These are phyloP conservation scores for Gymnopilus junonius DNA, from an alignment of 768 basidiomycete genomes.

Conservation along the genomic window DNA sequence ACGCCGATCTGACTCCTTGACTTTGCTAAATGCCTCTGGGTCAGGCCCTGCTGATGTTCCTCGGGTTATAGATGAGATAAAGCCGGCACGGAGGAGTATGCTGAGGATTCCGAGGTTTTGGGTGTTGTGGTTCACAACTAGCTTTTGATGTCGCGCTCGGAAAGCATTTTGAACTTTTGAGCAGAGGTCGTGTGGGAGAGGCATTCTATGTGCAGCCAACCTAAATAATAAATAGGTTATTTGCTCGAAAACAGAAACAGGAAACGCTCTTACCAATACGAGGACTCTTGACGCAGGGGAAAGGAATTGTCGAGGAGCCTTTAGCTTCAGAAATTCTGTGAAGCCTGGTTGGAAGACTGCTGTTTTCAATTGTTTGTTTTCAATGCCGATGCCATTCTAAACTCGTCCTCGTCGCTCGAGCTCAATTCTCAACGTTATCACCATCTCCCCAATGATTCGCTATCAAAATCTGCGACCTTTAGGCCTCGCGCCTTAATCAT, in stretches of 20 bases:
- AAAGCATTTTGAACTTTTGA: slow-evolving; percentile 93
- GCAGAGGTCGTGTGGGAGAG: slow-evolving; percentile 83
- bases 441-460: too few relatives aligned
- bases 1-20: slow-evolving; percentile 67
- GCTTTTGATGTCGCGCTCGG: slow-evolving; percentile 77
- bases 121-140: slow-evolving; percentile 81
- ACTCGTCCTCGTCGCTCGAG: too few relatives aligned
- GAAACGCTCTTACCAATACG: background rate
- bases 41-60: slow-evolving; percentile 71
- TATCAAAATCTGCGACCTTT: too few relatives aligned
- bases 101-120: slow-evolving; percentile 89
- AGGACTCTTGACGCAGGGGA: background rate
- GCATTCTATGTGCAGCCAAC: background rate
- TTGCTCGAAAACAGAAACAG: background rate
- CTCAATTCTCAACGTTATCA: too few relatives aligned
- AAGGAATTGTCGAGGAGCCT: too few relatives aligned
- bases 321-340: too few relatives aligned
- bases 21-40: slow-evolving; percentile 63
- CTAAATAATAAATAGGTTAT: background rate
- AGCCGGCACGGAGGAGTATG: slow-evolving; percentile 90
- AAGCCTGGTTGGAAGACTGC: too few relatives aligned
- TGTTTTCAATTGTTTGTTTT: too few relatives aligned
- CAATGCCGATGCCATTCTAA: too few relatives aligned
- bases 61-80: slow-evolving; percentile 81
- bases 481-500: too few relatives aligned